phyloP scores from a whole-genome alignment of 306 rosid genomes.

The Citrullus colocynthis region DNA sequence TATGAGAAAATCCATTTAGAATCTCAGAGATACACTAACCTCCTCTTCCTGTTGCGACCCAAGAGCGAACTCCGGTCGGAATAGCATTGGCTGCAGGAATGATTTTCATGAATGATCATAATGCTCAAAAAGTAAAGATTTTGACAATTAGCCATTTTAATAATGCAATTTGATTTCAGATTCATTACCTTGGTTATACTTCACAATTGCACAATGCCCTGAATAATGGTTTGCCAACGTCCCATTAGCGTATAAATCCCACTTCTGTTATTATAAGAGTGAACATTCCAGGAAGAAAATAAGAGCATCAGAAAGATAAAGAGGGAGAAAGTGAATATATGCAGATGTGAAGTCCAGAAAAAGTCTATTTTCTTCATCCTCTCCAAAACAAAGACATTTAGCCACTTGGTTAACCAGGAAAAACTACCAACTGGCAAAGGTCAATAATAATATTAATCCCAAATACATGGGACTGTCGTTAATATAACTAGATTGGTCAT shows the following conservation, averaged over 20 bases:
- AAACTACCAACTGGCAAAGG: too few relatives aligned
- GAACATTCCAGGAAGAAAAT: constrained; percentile 13
- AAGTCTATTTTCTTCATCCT: background rate
- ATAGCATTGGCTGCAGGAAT: constrained; percentile 30
- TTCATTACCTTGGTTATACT: constrained; percentile 32
- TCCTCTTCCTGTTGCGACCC: constrained; percentile 73
- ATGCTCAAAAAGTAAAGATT: background rate
- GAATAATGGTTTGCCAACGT: constrained; percentile 69
- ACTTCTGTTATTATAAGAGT: constrained; percentile 38
- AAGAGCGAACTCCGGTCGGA: constrained; percentile 47
- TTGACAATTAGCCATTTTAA: background rate
- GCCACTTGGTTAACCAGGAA: background rate
- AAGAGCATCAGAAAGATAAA: background rate
- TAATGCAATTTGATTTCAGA: background rate
- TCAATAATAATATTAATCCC: background rate
- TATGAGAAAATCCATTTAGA: constrained; percentile 5
- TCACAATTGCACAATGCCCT: constrained; percentile 57
- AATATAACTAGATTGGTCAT: background rate
- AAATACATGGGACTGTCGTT: background rate
- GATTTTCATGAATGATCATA: constrained; percentile 5
- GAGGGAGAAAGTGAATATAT: background rate
- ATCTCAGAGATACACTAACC: constrained; percentile 23
- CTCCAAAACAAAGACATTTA: background rate
- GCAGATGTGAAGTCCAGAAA: background rate
- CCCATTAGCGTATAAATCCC: constrained; percentile 61